A percentile compares a stretch with the other conserved stretches of the same genome.
phyloP scores from a whole-genome alignment of 805 yeast species.

The Zygotorulaspora danielsina region DNA sequence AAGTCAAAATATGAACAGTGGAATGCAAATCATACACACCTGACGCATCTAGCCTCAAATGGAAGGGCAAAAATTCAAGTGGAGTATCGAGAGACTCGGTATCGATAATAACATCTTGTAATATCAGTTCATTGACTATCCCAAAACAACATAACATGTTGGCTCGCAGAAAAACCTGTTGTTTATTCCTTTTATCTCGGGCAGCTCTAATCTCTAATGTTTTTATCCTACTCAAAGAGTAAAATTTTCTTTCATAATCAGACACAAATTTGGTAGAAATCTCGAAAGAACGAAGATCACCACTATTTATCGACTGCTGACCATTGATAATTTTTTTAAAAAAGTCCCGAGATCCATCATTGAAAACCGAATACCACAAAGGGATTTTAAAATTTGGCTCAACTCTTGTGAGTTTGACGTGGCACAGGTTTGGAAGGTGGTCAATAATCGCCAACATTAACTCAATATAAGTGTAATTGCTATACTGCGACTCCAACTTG shows the following conservation, averaged over 20 bases:
- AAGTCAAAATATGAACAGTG: constrained; percentile 33
- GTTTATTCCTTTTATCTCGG: constrained; percentile 13
- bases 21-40: constrained; percentile 33
- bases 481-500: constrained; percentile 23
- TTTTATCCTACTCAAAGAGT: constrained; percentile 30
- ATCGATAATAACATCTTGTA: constrained; percentile 48
- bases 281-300: constrained; percentile 32
- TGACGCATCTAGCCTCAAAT: constrained; percentile 20
- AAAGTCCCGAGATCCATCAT: constrained; percentile 34
- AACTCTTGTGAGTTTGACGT: constrained; percentile 42
- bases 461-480: constrained; percentile 36
- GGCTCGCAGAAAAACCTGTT: constrained; percentile 32
- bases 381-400: constrained; percentile 54
- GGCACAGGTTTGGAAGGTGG: constrained; percentile 44
- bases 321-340: constrained; percentile 33
- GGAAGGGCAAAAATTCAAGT: constrained; percentile 33
- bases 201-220: constrained; percentile 25
- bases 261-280: constrained; percentile 27
- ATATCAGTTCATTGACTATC: constrained; percentile 40
- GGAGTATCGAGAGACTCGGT: constrained; percentile 38
- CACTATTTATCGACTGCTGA: constrained; percentile 31
- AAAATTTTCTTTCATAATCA: constrained; percentile 28
- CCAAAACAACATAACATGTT: constrained; percentile 46
- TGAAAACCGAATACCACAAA: constrained; percentile 37
- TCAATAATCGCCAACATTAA: constrained; percentile 41